A percentile compares a stretch with the other conserved stretches of the same genome.
Evolutionary conservation across 106 monocot species (phyloP).

Genomic region (Dendrobium chrysotoxum): DNA sequence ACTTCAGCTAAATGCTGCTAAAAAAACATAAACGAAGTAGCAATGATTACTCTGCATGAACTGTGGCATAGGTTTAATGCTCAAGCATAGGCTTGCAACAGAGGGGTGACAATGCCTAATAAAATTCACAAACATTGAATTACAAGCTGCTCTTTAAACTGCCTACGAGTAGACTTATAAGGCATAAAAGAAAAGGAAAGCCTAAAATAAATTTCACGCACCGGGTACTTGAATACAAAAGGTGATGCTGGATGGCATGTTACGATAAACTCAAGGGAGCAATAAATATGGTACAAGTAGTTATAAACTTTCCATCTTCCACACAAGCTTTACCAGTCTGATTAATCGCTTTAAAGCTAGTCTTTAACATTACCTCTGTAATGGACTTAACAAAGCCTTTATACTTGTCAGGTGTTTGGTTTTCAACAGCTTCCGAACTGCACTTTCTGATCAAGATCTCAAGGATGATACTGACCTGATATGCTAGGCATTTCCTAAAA

Average conservation of each 20-base stretch:
- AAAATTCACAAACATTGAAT: too few relatives aligned
- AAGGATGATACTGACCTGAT: slow-evolving; percentile 73
- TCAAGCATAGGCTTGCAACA: too few relatives aligned
- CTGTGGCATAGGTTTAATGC: too few relatives aligned
- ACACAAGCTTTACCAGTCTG: not conserved
- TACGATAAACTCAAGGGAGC: too few relatives aligned
- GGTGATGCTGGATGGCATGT: too few relatives aligned
- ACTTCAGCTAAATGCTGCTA: too few relatives aligned
- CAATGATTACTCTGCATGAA: too few relatives aligned
- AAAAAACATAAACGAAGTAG: too few relatives aligned
- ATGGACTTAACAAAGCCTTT: slow-evolving; percentile 55
- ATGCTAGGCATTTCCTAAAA: not conserved
- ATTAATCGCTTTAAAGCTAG: not conserved
- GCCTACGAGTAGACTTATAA: too few relatives aligned
- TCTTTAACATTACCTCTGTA: slow-evolving; percentile 33
- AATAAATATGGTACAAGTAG: too few relatives aligned
- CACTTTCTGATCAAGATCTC: slow-evolving; percentile 93
- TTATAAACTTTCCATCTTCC: not conserved
- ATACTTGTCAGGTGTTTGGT: slow-evolving; percentile 45
- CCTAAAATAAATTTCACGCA: not conserved
- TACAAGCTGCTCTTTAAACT: too few relatives aligned
- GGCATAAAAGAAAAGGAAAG: not conserved
- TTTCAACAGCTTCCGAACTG: slow-evolving; percentile 48
- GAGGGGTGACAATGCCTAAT: too few relatives aligned
- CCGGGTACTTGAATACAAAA: not conserved